phyloP scores from a whole-genome alignment of 495 filamentous ascomycete genomes.

The Neurospora sp. region DNA sequence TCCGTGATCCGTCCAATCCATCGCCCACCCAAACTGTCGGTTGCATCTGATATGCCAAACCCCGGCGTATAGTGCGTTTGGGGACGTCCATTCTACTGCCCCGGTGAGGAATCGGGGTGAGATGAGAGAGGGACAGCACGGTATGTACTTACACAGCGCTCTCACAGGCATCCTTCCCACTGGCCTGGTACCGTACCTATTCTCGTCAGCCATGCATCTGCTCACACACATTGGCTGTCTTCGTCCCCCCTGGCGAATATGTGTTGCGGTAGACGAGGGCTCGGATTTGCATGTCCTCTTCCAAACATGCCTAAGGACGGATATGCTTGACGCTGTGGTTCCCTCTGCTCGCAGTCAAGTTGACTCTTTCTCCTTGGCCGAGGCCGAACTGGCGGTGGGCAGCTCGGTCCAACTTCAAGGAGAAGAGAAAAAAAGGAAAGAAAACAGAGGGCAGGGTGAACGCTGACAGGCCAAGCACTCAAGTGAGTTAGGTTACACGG shows the following conservation, averaged over 20 bases:
- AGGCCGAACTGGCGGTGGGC: background rate
- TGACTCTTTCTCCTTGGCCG: background rate
- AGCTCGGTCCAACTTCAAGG: background rate
- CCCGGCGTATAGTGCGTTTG: background rate
- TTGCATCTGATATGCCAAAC: background rate
- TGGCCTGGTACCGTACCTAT: background rate
- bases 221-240: background rate
- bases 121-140: background rate
- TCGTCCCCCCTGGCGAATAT: background rate
- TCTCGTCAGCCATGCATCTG: background rate
- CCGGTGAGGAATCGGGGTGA: background rate
- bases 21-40: background rate
- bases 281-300: background rate
- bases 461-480: background rate
- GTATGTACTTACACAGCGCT: background rate
- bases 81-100: background rate
- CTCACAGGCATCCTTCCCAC: background rate
- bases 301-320: background rate
- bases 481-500: background rate
- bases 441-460: background rate
- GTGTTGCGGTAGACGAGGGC: background rate
- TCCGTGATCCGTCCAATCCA: background rate
- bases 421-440: background rate
- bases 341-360: background rate
- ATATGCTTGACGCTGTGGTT: background rate